Evolutionary conservation across 176 grass and related monocot species (phyloP).

Genomic region (Oryza meyeriana): DNA sequence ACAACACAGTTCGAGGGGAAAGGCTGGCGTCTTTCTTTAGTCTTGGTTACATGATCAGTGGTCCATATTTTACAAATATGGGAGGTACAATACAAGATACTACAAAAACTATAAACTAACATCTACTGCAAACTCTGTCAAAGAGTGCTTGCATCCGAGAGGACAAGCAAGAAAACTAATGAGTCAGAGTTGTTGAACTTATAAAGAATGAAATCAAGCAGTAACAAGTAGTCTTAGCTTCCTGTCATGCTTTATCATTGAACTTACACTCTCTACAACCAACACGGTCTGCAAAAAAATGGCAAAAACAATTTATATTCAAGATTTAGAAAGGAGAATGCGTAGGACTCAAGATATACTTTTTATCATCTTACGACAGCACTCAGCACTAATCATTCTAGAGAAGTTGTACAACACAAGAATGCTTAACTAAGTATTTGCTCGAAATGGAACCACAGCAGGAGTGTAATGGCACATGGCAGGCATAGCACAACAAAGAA

Average conservation of each 20-base stretch:
- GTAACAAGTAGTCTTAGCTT: slow-evolving; percentile 57
- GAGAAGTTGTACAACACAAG: neutral
- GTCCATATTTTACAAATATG: slow-evolving; percentile 23
- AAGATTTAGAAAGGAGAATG: neutral
- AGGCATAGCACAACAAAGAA: neutral
- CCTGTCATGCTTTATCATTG: slow-evolving; percentile 84
- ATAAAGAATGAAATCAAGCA: slow-evolving; percentile 21
- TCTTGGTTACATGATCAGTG: neutral
- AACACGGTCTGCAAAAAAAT: slow-evolving; percentile 72
- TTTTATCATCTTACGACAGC: neutral
- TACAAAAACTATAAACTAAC: slow-evolving; percentile 7
- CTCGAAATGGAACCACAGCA: neutral
- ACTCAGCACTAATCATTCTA: neutral
- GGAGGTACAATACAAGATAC: slow-evolving; percentile 23
- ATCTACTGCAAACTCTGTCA: slow-evolving; percentile 22
- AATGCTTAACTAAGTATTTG: neutral
- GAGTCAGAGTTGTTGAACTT: neutral
- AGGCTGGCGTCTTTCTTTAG: neutral
- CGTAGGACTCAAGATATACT: neutral
- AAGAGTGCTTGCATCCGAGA: neutral
- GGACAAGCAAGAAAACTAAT: neutral
- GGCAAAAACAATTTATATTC: slow-evolving; percentile 19
- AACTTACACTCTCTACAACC: slow-evolving; percentile 69
- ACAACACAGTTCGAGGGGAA: neutral
- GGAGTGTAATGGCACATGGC: neutral